Evolutionary conservation across 139 green algal genomes (phyloP).

Genomic region (Auxenochlorella pyrenoidosa): DNA sequence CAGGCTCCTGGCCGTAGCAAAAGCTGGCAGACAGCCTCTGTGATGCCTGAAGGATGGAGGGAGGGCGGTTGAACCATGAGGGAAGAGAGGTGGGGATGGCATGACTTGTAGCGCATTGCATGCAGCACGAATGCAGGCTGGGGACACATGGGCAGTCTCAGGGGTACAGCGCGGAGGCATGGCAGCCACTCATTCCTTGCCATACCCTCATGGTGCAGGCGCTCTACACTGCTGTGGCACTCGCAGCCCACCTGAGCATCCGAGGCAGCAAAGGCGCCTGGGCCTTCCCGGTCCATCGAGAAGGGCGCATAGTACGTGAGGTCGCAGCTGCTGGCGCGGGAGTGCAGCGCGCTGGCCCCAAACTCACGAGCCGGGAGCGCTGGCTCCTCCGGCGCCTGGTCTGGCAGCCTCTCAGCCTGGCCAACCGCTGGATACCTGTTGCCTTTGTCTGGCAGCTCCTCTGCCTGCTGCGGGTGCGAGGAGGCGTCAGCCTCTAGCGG

Average conservation of each 20-base stretch:
- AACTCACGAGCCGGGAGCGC: neutral
- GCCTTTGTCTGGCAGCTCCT: neutral
- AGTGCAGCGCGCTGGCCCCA: slow-evolving; percentile 1
- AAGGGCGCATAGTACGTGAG: slow-evolving; percentile 30
- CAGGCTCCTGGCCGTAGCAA: neutral
- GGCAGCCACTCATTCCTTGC: neutral
- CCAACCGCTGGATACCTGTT: too few relatives aligned
- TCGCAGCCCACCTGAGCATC: neutral
- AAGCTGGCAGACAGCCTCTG: slow-evolving; percentile 8
- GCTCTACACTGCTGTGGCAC: neutral
- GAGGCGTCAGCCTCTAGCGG: neutral
- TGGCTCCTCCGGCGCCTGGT: neutral
- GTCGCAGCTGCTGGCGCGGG: slow-evolving; percentile 14
- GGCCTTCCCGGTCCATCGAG: neutral
- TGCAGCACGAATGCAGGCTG: neutral
- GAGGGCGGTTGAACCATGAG: neutral
- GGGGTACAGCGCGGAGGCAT: neutral
- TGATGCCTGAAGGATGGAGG: neutral
- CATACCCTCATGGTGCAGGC: neutral
- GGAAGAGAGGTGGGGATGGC: neutral
- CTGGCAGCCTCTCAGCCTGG: neutral
- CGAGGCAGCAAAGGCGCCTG: neutral
- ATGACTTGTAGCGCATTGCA: neutral
- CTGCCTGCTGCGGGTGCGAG: neutral
- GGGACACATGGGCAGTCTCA: neutral